These are phyloP conservation scores for Pluteus cervinus DNA, from an alignment of 768 basidiomycete species.

Conservation along the genomic window DNA sequence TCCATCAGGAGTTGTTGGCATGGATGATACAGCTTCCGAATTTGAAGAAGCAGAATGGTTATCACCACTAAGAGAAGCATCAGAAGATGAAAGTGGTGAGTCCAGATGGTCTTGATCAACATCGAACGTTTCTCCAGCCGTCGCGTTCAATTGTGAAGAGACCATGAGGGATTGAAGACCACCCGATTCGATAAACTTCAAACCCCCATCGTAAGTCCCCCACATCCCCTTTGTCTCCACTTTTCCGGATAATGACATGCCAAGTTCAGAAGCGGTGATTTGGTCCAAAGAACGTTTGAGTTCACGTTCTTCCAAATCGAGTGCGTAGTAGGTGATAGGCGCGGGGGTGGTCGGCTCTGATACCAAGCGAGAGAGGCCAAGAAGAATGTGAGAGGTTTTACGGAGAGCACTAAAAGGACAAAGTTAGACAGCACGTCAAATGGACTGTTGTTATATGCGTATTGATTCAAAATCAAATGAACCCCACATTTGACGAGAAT, in stretches of 20 bases:
- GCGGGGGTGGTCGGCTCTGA: constrained; percentile 25
- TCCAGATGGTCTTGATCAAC: not conserved
- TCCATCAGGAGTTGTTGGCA: constrained; percentile 43
- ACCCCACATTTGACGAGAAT: too few species aligned
- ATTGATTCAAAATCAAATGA: too few species aligned
- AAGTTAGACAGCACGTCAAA: constrained; percentile 7
- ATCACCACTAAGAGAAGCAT: constrained; percentile 10
- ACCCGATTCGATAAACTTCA: constrained; percentile 70
- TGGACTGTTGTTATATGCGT: constrained; percentile 2
- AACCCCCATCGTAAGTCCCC: constrained; percentile 87
- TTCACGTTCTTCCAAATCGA: constrained; percentile 87
- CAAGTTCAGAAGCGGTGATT: constrained; percentile 59
- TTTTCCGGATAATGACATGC: constrained; percentile 57
- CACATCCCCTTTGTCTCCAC: constrained; percentile 80
- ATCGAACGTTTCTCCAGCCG: not conserved
- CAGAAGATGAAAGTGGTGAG: constrained; percentile 11
- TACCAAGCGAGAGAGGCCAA: constrained; percentile 56
- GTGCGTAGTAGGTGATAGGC: constrained; percentile 81
- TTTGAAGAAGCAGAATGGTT: constrained; percentile 12
- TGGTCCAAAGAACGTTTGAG: constrained; percentile 72
- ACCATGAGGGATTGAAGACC: constrained; percentile 31
- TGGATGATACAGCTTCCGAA: constrained; percentile 19
- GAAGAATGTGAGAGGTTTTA: constrained; percentile 83
- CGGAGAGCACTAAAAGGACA: constrained; percentile 59
- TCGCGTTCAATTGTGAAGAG: constrained; percentile 13